phyloP scores from a whole-genome alignment of 1,139 yeast genomes.

The Geotrichum macrosporum region DNA sequence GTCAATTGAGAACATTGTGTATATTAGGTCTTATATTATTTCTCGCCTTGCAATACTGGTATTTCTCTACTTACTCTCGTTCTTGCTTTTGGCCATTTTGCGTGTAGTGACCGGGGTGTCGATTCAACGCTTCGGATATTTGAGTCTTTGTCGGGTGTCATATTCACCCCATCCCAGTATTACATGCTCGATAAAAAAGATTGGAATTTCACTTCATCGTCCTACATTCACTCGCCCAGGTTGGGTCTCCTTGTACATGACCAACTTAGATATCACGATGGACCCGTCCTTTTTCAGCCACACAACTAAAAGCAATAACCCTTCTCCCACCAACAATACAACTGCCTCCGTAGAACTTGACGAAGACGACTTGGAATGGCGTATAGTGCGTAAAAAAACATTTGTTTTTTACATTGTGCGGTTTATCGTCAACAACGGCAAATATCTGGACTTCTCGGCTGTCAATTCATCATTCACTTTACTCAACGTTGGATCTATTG shows the following conservation, averaged over 20 bases:
- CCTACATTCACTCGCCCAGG: constrained; percentile 44
- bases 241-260: constrained; percentile 34
- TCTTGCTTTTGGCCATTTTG: constrained; percentile 40
- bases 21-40: constrained; percentile 13
- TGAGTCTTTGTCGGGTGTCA: constrained; percentile 39
- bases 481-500: constrained; percentile 30
- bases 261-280: constrained; percentile 33
- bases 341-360: background rate
- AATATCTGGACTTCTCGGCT: constrained; percentile 32
- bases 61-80: constrained; percentile 34
- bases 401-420: constrained; percentile 28
- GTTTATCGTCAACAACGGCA: constrained; percentile 30
- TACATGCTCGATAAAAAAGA: constrained; percentile 35
- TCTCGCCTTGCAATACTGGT: constrained; percentile 28
- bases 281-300: constrained; percentile 28
- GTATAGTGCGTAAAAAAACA: constrained; percentile 29
- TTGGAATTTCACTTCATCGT: constrained; percentile 39
- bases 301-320: constrained; percentile 3
- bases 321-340: background rate
- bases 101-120: constrained; percentile 43
- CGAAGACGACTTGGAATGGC: constrained; percentile 23
- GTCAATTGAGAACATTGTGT: constrained; percentile 3
- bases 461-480: constrained; percentile 30
- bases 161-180: constrained; percentile 38
- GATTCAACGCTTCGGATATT: constrained; percentile 42